These are phyloP conservation scores for Chytriomyces sp. DNA, from an alignment of 192 early-diverging fungal genomes.

Conservation along the genomic window DNA sequence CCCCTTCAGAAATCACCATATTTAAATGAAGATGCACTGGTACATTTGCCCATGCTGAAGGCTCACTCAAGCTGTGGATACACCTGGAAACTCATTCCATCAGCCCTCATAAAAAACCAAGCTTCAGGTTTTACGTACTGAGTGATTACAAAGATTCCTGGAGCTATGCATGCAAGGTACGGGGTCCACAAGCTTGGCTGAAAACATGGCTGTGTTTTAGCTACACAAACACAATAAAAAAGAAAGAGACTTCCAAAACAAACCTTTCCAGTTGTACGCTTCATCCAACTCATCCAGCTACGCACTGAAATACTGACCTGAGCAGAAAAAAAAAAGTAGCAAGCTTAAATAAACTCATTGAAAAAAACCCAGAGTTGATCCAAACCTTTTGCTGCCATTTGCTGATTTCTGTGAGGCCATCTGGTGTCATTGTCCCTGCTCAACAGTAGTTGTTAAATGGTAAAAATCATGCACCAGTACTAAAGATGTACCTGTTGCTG, in stretches of 20 bases:
- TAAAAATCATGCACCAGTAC: neutral
- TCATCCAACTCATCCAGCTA: slow-evolving; percentile 34
- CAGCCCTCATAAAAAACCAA: neutral
- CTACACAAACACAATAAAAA: neutral
- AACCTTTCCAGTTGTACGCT: slow-evolving; percentile 13
- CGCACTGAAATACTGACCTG: slow-evolving; percentile 1
- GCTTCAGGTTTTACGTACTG: neutral
- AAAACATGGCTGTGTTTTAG: neutral
- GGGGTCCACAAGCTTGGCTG: slow-evolving; percentile 23
- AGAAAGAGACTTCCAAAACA: neutral
- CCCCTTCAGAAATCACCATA: slow-evolving; percentile 14
- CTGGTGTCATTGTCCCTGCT: neutral
- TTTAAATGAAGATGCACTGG: slow-evolving; percentile 28
- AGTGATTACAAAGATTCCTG: neutral
- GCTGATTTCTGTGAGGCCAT: neutral
- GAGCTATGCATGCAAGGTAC: slow-evolving; percentile 18
- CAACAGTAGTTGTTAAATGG: neutral
- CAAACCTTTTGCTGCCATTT: neutral
- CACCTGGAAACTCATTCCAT: too few relatives aligned
- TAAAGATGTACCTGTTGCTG: neutral
- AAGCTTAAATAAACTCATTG: neutral
- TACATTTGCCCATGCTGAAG: slow-evolving; percentile 23
- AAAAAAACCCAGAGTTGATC: neutral
- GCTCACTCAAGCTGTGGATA: slow-evolving; percentile 40
- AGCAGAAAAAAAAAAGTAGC: too few relatives aligned